Conservation (phyloP, 306 rosid species). For the Biancaea sappan region DNA sequence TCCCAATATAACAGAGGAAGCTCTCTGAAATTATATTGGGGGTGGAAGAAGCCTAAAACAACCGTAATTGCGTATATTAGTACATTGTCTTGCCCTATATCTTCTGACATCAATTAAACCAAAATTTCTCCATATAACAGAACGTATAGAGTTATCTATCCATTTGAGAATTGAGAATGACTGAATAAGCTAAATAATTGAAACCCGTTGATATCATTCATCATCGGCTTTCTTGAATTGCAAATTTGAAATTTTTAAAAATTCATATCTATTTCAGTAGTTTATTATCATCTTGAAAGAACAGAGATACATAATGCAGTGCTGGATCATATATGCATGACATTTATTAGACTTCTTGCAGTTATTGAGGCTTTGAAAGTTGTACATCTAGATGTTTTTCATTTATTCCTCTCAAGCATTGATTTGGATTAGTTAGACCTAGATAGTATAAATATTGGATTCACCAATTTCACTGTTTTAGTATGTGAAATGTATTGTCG, state of each 20-base stretch:
- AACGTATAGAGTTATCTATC: background rate
- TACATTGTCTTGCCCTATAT: background rate
- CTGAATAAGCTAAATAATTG: background rate
- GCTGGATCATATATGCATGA: background rate
- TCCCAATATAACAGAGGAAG: background rate
- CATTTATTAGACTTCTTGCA: background rate
- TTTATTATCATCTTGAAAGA: background rate
- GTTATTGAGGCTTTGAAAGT: background rate
- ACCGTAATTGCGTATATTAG: background rate
- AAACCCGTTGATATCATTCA: background rate
- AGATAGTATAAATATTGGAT: background rate
- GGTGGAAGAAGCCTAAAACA: background rate
- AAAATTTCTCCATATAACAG: background rate
- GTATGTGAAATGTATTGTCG: background rate
- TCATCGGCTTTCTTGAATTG: background rate
- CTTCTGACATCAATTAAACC: background rate
- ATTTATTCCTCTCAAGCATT: background rate
- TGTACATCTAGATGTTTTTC: background rate
- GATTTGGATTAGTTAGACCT: background rate
- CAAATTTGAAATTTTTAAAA: background rate
- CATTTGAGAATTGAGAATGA: background rate
- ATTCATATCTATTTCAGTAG: background rate
- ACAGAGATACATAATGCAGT: background rate
- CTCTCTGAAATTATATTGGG: background rate
- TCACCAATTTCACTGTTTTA: background rate